phyloP scores from a whole-genome alignment of 345 rosid genomes.

The Conringia planisiliqua region DNA sequence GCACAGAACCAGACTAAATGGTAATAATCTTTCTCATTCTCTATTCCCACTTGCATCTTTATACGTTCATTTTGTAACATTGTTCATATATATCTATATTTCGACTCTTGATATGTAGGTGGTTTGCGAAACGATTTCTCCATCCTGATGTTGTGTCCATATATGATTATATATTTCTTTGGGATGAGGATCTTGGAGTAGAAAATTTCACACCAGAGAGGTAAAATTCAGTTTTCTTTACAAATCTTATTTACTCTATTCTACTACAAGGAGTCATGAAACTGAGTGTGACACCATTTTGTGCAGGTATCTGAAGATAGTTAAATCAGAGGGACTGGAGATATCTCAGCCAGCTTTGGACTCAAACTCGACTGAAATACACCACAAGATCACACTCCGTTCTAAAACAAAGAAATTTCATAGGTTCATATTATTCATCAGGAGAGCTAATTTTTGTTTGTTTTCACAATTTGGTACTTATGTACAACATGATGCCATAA shows the following conservation, averaged over 20 bases:
- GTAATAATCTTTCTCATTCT: conserved; percentile 36
- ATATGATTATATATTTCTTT: conserved; percentile 90
- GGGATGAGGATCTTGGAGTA: conserved; percentile 99
- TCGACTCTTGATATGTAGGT: conserved; percentile 45
- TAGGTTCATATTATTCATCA: conserved; percentile 37
- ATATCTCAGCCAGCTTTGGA: conserved; percentile 98
- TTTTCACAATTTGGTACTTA: conserved; percentile 7
- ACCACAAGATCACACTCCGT: conserved; percentile 88
- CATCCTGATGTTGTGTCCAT: conserved; percentile 85
- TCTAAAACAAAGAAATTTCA: conserved; percentile 66
- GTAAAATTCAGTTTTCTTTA: conserved; percentile 28
- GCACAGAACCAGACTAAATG: conserved; percentile 97
- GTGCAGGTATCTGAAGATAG: conserved; percentile 70
- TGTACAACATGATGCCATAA: neutral
- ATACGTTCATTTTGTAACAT: neutral
- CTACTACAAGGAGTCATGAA: neutral
- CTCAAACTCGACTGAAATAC: conserved; percentile 84
- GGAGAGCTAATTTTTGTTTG: neutral
- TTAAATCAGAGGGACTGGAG: conserved; percentile 77
- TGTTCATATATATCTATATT: neutral
- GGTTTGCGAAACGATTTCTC: conserved; percentile 98
- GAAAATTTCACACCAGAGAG: conserved; percentile 70
- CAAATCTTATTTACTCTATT: neutral
- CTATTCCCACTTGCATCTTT: neutral
- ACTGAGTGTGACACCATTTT: neutral